Conservation (phyloP, 345 rosid species). For the Nasturtium officinale region DNA sequence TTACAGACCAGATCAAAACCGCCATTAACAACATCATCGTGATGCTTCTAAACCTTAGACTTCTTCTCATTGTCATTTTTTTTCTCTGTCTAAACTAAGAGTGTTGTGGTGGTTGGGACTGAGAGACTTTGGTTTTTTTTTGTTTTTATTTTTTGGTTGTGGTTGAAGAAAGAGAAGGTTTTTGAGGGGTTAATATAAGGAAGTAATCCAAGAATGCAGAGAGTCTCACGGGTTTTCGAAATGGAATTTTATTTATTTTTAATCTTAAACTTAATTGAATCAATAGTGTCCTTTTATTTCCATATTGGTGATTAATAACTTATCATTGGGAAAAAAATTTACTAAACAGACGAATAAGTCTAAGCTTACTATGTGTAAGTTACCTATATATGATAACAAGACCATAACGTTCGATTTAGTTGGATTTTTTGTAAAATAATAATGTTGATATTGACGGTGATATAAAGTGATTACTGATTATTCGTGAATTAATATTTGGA, state of each 20-base stretch:
- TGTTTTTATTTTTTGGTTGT: background rate
- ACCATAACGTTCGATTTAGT: constrained; percentile 22
- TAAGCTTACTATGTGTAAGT: background rate
- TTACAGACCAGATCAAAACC: constrained; percentile 67
- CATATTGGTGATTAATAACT: constrained; percentile 8
- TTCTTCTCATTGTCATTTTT: constrained; percentile 48
- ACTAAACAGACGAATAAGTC: constrained; percentile 5
- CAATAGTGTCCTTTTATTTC: constrained; percentile 1
- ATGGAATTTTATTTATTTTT: constrained; percentile 1
- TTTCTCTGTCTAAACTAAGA: constrained; percentile 4
- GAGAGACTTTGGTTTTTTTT: constrained; percentile 11
- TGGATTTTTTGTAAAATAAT: constrained; percentile 24
- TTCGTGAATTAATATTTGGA: constrained; percentile 29
- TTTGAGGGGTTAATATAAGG: constrained; percentile 51
- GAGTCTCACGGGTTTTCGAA: constrained; percentile 44
- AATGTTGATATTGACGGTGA: constrained; percentile 32
- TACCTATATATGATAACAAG: constrained; percentile 19
- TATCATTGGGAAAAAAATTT: background rate
- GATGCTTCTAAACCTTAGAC: constrained; percentile 51
- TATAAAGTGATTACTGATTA: background rate
- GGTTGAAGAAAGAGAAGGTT: constrained; percentile 37
- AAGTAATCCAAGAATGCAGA: constrained; percentile 43
- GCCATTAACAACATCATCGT: constrained; percentile 59
- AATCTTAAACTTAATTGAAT: background rate
- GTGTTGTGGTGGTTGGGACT: constrained; percentile 25